phyloP scores from a whole-genome alignment of 2,329 filamentous ascomycete species.

The Botrytis elliptica region DNA sequence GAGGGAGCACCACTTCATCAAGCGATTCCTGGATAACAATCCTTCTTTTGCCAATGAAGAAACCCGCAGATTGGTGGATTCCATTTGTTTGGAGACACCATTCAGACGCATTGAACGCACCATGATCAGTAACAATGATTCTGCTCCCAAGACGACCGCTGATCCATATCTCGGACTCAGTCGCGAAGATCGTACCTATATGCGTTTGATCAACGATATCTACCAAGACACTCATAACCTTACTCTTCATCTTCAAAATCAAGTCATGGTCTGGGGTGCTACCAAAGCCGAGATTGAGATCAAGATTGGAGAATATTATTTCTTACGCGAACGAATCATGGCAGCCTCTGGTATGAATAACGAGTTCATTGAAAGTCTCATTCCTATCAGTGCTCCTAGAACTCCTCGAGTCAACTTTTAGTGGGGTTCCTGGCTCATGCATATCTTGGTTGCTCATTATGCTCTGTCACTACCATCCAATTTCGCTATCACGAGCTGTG shows the following conservation, averaged over 20 bases:
- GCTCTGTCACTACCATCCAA: neutral
- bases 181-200: slow-evolving; percentile 1
- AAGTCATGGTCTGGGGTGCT: neutral
- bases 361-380: slow-evolving; percentile 1
- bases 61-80: slow-evolving; percentile 1
- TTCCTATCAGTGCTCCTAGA: neutral
- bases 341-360: slow-evolving; percentile 10
- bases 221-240: slow-evolving; percentile 12
- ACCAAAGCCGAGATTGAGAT: slow-evolving; percentile 6
- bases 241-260: slow-evolving; percentile 11
- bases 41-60: neutral
- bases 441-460: neutral
- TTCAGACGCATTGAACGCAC: slow-evolving; percentile 1
- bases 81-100: neutral
- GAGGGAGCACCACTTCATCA: slow-evolving; percentile 13
- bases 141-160: neutral
- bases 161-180: slow-evolving; percentile 6
- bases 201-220: slow-evolving; percentile 14
- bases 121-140: slow-evolving; percentile 2
- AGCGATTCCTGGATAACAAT: neutral
- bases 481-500: neutral
- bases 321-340: slow-evolving; percentile 8
- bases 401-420: slow-evolving; percentile 15
- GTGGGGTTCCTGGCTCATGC: neutral
- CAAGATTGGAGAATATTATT: slow-evolving; percentile 10